Conservation (phyloP, 768 basidiomycete genomes). For the Pleurotus sapidus region DNA sequence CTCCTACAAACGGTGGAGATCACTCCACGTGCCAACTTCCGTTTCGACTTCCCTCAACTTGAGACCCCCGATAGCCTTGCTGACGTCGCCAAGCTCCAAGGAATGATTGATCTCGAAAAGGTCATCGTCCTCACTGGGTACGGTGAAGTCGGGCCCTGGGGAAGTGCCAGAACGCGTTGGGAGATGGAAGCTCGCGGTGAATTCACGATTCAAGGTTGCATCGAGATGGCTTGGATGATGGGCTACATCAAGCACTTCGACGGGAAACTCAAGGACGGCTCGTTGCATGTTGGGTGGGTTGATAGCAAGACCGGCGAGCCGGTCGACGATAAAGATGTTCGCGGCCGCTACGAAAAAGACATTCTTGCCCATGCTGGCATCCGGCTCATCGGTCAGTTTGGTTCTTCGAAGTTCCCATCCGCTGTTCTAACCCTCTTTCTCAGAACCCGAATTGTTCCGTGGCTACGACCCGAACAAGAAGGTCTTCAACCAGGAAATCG, state of each 20-base stretch:
- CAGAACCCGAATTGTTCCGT: conserved; percentile 96
- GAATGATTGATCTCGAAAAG: conserved; percentile 92
- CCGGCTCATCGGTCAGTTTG: conserved; percentile 79
- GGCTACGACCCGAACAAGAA: conserved; percentile 99
- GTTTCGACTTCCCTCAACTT: conserved; percentile 89
- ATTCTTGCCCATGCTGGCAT: conserved; percentile 90
- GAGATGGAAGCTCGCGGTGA: conserved; percentile 99
- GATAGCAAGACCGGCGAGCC: conserved; percentile 92
- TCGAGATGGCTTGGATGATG: conserved; percentile 99
- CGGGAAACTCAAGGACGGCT: conserved; percentile 90
- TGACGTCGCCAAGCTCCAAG: conserved; percentile 77
- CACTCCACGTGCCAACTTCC: conserved; percentile 97
- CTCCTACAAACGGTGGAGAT: conserved; percentile 91
- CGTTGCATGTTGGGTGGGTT: conserved; percentile 97
- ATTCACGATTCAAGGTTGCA: conserved; percentile 95
- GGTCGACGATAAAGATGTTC: conserved; percentile 97
- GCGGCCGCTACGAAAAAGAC: conserved; percentile 91
- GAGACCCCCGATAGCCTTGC: conserved; percentile 66
- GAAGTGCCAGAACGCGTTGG: conserved; percentile 96
- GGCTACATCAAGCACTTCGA: conserved; percentile 99
- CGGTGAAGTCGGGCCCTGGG: conserved; percentile 98
- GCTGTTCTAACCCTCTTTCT: conserved; percentile 11
- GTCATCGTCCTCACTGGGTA: conserved; percentile 96
- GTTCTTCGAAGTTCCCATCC: background rate
- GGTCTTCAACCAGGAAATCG: conserved; percentile 94